Evolutionary conservation across 495 filamentous ascomycete species (phyloP), one percentile per base, ranked within the genome.

Genomic region (Penicillium flavigenum): DNA sequence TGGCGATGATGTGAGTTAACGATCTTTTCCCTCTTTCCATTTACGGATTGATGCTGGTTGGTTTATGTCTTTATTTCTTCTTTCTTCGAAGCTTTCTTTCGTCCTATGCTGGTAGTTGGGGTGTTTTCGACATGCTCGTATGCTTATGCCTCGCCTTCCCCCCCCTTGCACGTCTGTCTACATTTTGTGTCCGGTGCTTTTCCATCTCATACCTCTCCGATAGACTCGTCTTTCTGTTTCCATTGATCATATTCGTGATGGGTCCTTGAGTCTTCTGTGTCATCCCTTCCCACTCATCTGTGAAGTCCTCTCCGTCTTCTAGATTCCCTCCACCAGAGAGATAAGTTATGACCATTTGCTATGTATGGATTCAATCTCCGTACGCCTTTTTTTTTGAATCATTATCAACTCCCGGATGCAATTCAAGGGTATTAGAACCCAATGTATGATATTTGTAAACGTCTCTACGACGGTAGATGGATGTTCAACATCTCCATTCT

Each of bases 1-100:
- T 43, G 49, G 48, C 51, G 39, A 51, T 58, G 48, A 61, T 55
- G 51, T 58, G 60, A 62, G 58, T 58, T 63, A 59, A 66, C 58
- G 60, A 70, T 68, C 64, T 54, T 62, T 61, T 57, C 48, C 31
- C 17, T 55, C 22, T 59, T 38, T 54, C 54, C 46, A 52, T 27
- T 57, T 58, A 47, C 27, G 32, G 55, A 55, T 58, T 43, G 46
- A 54, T 54, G 39, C 39, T 46, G 63, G 60, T 51, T 51, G 60
- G 66, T 42, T 50, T 42, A 29, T 41, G 48, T 59, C 24, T 36
- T 57, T 57, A 22, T 22, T 51, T 43, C 27, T 31, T 44, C 27
- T 31, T 44, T 42, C 46, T 48, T 54, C 29, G 1, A 31, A 45
- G 47, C 22, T 50, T 58, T 51, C 27, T 58, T 38, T 52, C 29